phyloP scores from a whole-genome alignment of 331 rosid genomes.

The Saraca asoca region DNA sequence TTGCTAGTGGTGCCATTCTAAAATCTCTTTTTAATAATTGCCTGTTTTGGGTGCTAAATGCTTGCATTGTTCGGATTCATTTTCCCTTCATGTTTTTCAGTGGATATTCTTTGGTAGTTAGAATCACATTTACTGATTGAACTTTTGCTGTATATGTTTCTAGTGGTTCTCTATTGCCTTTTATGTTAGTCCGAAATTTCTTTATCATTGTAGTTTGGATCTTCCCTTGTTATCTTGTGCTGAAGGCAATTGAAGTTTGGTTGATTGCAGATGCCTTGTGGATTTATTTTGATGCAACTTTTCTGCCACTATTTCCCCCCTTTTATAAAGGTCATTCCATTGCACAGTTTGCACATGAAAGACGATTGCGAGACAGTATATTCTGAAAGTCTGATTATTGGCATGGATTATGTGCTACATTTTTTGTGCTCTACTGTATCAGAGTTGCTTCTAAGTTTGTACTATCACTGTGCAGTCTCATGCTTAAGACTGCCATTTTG shows the following conservation, averaged over 20 bases:
- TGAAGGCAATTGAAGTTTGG: not conserved
- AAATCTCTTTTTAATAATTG: not conserved
- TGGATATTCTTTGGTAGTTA: too few species aligned
- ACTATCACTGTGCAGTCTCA: constrained; percentile 9
- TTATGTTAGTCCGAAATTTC: constrained; percentile 26
- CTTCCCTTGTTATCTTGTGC: constrained; percentile 20
- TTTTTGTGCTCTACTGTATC: constrained; percentile 20
- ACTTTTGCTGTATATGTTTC: not conserved
- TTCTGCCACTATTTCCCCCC: not conserved
- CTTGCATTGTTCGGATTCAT: not conserved
- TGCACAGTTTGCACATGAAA: not conserved
- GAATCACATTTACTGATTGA: not conserved
- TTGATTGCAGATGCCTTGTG: constrained; percentile 1
- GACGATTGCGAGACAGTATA: constrained; percentile 10
- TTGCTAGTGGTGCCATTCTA: constrained; percentile 9
- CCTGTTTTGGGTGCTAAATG: constrained; percentile 4
- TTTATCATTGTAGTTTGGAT: constrained; percentile 28
- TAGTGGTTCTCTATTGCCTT: constrained; percentile 20
- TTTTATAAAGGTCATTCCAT: not conserved
- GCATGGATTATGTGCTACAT: not conserved
- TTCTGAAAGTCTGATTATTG: too few species aligned
- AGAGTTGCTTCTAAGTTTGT: constrained; percentile 14
- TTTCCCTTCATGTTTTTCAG: not conserved
- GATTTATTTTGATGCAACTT: constrained; percentile 1
- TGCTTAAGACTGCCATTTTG: constrained; percentile 2